phyloP scores from a whole-genome alignment of 441 rosid genomes.

The Gossypium schwendimanii region DNA sequence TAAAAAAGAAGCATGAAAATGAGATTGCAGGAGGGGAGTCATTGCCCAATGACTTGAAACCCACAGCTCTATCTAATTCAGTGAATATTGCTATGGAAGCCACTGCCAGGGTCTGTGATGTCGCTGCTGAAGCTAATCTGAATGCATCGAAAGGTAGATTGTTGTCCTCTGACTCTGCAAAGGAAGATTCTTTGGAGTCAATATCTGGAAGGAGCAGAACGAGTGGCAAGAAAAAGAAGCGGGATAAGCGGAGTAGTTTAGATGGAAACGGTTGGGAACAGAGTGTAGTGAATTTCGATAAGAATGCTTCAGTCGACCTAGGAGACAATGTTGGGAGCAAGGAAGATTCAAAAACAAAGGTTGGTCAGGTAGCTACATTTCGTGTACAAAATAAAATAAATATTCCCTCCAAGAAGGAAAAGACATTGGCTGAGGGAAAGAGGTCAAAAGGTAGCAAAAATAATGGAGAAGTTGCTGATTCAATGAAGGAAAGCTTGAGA shows the following conservation, averaged over 20 bases:
- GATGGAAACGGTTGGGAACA: constrained; percentile 20
- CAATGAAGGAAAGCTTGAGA: constrained; percentile 24
- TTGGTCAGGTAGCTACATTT: constrained; percentile 16
- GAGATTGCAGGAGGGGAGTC: constrained; percentile 11
- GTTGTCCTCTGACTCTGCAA: constrained; percentile 14
- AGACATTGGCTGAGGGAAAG: constrained; percentile 22
- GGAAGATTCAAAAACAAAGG: constrained; percentile 27
- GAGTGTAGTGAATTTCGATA: background rate
- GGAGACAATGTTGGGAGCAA: constrained; percentile 22
- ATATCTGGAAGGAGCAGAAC: constrained; percentile 19
- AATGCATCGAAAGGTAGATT: constrained; percentile 17
- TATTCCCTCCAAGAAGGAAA: constrained; percentile 25
- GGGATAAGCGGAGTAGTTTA: constrained; percentile 15
- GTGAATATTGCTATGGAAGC: constrained; percentile 17
- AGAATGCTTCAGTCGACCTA: constrained; percentile 20
- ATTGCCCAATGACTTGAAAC: constrained; percentile 16
- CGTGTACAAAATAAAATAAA: constrained; percentile 14
- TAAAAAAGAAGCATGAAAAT: constrained; percentile 20
- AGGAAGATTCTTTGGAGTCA: constrained; percentile 28
- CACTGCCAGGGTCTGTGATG: constrained; percentile 19
- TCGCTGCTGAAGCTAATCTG: constrained; percentile 14
- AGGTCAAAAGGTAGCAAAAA: constrained; percentile 28
- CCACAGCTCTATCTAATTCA: constrained; percentile 11
- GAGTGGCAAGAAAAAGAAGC: constrained; percentile 21
- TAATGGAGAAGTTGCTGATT: constrained; percentile 18